Base-by-base conservation (phyloP, 129 eudicot genomes). In the Pulicaria dysenterica region DNA sequence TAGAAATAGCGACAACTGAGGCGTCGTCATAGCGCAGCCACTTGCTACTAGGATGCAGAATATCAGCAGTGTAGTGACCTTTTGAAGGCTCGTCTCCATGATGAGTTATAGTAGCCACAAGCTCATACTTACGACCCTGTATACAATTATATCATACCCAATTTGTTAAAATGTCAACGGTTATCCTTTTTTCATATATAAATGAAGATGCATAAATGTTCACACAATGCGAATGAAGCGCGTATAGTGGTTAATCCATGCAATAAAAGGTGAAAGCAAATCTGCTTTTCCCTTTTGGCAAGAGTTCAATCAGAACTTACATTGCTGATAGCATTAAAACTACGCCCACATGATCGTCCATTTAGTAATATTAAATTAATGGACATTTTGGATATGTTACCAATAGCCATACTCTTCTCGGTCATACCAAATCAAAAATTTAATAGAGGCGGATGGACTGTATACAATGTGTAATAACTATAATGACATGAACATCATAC, bases 1-100 rank as follows among this genome's bases (percentile, higher is more conserved):
- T 79, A 13, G 87, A 65, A 70, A 91, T 89, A 13, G 70, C 71
- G 67, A 69, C 71, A 14, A 91, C 95, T 9, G 89, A 85, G 5
- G 95, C 91, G 41, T 91, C 97, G 17, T 91, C 95, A 15, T 58
- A 91, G 11, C 81, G 84, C 64, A 91, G 71, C 97, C 97, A 91
- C 49, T 79, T 82, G 51, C 95, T 89, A 65, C 77, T 83, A 11
- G 87, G 76, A 65, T 88, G 91, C 57, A 83, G 81, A 6, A 89
- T 74, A 80, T 91, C 97, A 7, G 91, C 88, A 13, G 92, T 91
- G 68, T 91, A 91, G 57, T 91, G 97, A 8, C 97, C 97, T 76
- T 88, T 88, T 42, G 89, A 85, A n/a, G 97, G 95, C 59, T 91
- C 97, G 48, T 82, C 64, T 39, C 97, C 97, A 64, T 91, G 97